Evolutionary conservation across 164 flowering plant species (phyloP), one percentile per base, ranked within the genome.

Genomic region (Stephania yunnanensis): DNA sequence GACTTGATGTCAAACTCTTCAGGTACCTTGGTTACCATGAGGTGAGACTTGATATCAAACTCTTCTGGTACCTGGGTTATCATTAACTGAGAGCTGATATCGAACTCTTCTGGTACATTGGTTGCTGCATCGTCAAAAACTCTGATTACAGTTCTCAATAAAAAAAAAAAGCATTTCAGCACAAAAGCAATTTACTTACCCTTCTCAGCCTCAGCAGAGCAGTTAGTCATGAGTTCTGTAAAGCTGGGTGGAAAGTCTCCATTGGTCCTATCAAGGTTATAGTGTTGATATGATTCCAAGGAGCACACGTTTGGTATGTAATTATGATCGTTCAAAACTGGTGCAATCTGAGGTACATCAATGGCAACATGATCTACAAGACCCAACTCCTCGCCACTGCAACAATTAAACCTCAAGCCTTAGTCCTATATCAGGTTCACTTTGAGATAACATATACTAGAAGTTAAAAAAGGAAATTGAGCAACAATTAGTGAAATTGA

Each of bases 221-320:
- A 85, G 79, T 75, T 82, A 45, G 81, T 73, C 78, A 90, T 76
- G n/a, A 90, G 79, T 73, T 90, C 83, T 5, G 92, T 82, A 85
- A 93, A 93, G 81, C 91, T 87, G 46, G 93, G 92, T 79, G 98
- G 94, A 73, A 86, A 78, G 73, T 77, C 76, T 46, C 82, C 46
- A 75, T 65, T 70, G 63, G 64, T 46, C 52, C 70, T 78, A 48
- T 75, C 79, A 75, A 68, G 66, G 65, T 78, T 70, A 48, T 74
- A 65, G 48, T 10, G 66, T 45, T 44, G 48, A 20, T 17, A 53
- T 9, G 77, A 73, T 79, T 87, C 83, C 70, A 75, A 81, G 42
- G 82, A 69, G 53, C 25, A 13, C 50, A 65, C 73, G 19, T 42
- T 65, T 75, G 80, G 83, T 67, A 77, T 79, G 73, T 30, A 73